These are phyloP conservation scores for Drechslerella dactyloides DNA, from an alignment of 2,329 filamentous ascomycete species.

Conservation along the genomic window DNA sequence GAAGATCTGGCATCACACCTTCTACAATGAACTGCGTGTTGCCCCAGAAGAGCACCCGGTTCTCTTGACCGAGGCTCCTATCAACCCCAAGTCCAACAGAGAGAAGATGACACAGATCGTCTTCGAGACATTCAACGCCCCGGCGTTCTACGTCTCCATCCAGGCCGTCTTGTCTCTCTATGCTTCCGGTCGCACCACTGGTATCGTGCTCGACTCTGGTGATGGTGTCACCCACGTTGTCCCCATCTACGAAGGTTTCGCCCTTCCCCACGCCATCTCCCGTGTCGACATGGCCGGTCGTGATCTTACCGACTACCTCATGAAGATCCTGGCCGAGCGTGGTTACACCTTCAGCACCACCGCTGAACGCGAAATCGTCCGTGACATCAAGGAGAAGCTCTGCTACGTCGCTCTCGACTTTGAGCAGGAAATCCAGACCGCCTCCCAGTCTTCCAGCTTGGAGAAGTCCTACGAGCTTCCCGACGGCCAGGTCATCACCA, in stretches of 20 bases:
- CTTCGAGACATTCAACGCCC: slow-evolving; percentile 99
- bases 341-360: slow-evolving; percentile 99
- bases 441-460: slow-evolving; percentile 95
- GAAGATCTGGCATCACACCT: slow-evolving; percentile 99
- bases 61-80: slow-evolving; percentile 97
- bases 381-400: slow-evolving; percentile 99
- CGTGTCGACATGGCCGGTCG: slow-evolving; percentile 99
- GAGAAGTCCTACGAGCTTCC: slow-evolving; percentile 99
- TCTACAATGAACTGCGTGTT: slow-evolving; percentile 99
- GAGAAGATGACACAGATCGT: slow-evolving; percentile 99
- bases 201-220: slow-evolving; percentile 99
- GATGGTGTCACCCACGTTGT: slow-evolving; percentile 99
- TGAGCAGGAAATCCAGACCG: slow-evolving; percentile 99
- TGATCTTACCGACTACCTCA: slow-evolving; percentile 99
- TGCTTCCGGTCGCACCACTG: slow-evolving; percentile 99
- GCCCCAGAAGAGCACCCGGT: slow-evolving; percentile 99
- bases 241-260: slow-evolving; percentile 99
- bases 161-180: slow-evolving; percentile 99
- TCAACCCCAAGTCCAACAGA: slow-evolving; percentile 99
- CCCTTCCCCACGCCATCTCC: slow-evolving; percentile 98
- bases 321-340: slow-evolving; percentile 99
- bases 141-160: slow-evolving; percentile 99
- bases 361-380: slow-evolving; percentile 99
- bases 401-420: slow-evolving; percentile 99
- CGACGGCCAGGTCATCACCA: slow-evolving; percentile 99